phyloP scores from a whole-genome alignment of 768 basidiomycete species.

The Infundibulicybe gibba region DNA sequence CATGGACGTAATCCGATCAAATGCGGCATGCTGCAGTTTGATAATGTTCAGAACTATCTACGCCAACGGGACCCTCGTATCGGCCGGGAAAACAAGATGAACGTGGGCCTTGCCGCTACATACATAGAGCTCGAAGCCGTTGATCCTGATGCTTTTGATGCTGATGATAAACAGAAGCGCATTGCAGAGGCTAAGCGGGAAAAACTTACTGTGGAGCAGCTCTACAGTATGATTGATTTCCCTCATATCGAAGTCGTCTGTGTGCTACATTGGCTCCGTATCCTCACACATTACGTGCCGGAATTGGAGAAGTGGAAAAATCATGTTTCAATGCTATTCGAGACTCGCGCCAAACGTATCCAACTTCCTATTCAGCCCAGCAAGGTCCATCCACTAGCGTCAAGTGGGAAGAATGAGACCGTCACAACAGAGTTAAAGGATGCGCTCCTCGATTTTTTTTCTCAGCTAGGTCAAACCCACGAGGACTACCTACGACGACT shows the following conservation, averaged over 20 bases:
- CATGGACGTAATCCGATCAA: constrained; percentile 10
- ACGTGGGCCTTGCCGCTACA: constrained; percentile 19
- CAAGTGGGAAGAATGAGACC: constrained; percentile 22
- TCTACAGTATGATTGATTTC: no score
- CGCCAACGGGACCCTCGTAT: constrained; percentile 20
- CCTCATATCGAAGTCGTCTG: no score
- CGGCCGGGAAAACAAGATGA: constrained; percentile 20
- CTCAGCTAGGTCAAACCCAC: constrained; percentile 23
- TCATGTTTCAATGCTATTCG: constrained; percentile 16
- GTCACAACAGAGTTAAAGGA: constrained; percentile 23
- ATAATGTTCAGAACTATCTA: constrained; percentile 27
- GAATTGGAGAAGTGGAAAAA: constrained; percentile 13
- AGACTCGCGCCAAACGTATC: constrained; percentile 14
- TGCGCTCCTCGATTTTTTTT: constrained; percentile 26
- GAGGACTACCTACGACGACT: constrained; percentile 11
- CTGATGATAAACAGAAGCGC: no score
- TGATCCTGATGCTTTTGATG: no score
- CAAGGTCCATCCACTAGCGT: constrained; percentile 21
- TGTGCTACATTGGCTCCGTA: no score
- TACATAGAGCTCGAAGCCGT: no score
- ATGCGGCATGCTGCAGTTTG: constrained; percentile 14
- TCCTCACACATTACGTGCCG: no score
- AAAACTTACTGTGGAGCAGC: no score
- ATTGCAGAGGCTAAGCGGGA: no score
- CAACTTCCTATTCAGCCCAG: constrained; percentile 4